Evolutionary conservation across 805 yeast genomes (phyloP).

Genomic region (Kuraishia floccosa): DNA sequence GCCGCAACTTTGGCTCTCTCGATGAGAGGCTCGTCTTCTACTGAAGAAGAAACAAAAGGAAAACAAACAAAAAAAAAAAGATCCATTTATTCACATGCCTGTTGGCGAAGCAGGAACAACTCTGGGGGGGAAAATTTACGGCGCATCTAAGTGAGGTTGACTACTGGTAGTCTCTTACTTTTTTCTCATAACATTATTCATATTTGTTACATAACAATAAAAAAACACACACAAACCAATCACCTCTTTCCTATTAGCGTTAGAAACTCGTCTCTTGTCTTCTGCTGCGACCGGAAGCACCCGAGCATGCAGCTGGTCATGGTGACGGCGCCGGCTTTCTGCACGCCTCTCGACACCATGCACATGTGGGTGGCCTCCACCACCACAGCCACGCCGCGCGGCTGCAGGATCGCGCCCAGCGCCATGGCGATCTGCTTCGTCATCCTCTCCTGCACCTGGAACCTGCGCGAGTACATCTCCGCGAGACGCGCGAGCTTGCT

Average conservation of each 20-base stretch:
- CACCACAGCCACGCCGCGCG: constrained; percentile 96
- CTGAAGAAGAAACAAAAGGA: too few species aligned
- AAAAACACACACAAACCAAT: not conserved
- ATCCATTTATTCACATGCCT: too few species aligned
- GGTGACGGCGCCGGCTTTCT: constrained; percentile 88
- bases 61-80: too few species aligned
- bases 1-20: too few species aligned
- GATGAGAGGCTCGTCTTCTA: too few species aligned
- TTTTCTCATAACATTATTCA: too few species aligned
- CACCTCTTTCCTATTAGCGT: constrained; percentile 46
- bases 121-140: too few species aligned
- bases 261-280: constrained; percentile 93
- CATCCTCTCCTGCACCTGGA: constrained; percentile 96
- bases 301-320: constrained; percentile 97
- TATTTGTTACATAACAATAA: too few species aligned
- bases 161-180: too few species aligned
- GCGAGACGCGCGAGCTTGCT: constrained; percentile 92
- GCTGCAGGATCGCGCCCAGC: constrained; percentile 77
- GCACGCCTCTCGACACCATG: constrained; percentile 97
- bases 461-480: constrained; percentile 90
- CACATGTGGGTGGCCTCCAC: constrained; percentile 98
- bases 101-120: too few species aligned
- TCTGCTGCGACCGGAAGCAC: constrained; percentile 85
- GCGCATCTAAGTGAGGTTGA: too few species aligned
- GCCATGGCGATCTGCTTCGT: constrained; percentile 98